Evolutionary conservation across 2,329 filamentous ascomycete genomes (phyloP), one percentile per base, ranked within the genome.

Genomic region (Exophiala alcalophila): DNA sequence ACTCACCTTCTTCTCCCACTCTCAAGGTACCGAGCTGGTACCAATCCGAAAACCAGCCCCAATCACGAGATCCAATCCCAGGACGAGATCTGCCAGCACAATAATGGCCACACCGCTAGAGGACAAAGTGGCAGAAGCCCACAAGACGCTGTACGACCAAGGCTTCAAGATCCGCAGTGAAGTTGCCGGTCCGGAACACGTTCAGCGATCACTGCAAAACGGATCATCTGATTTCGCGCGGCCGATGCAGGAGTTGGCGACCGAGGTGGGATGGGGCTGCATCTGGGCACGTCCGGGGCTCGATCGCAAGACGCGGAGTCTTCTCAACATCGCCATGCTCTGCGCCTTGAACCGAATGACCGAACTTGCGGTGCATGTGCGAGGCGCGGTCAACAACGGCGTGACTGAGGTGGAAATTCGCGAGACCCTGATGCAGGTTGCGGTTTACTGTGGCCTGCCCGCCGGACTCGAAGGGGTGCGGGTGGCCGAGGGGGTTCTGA

Each of bases 291-390:
- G 80, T 5, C 78, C 78, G 0, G 80, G 80, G 0, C 70, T 84
- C 6, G 72, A 76, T 24, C 71, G 73, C 46, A 80, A 82, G 59
- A 74, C 78, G 52, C 71, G 80, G 32, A 77, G 71, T 39, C 66
- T 84, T 40, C 64, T 84, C 39, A 83, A 83, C 59, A 77, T 83
- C 33, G 78, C 73, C 33, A 82, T 84, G 74, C 66, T 84, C 31
- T 77, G 76, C 59, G 77, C 77, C 3, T 66, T 81, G 49, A 82
- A 82, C 54, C 68, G 76, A 4, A 68, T 66, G 4, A 71, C 74
- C 0, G 80, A 84, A 57, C 65, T 84, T 43, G 78, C 68, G 0
- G 71, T 78, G 5, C 80, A 84, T 58, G 68, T 80, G n/a, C 67
- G 77, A 15, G 80, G 80, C 0, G 80, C 80, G 1, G 62, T 79